Conservation (phyloP, 106 monocot genomes). For the Alisma plantagoaquatica region DNA sequence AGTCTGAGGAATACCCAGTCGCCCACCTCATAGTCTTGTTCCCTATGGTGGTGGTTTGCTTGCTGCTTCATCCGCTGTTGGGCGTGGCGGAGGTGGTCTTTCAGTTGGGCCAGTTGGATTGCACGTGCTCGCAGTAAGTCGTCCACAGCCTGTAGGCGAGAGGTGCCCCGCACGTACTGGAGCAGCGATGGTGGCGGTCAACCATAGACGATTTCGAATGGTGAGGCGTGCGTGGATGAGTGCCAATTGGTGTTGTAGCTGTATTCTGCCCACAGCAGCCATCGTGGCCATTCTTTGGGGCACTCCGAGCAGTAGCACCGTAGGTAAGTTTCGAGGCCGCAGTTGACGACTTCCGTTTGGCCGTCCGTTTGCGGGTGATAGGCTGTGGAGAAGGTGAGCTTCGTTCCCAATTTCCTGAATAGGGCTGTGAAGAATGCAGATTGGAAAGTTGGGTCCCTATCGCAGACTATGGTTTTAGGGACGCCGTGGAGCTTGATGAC, state of each 20-base stretch:
- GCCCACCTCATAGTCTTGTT: neutral
- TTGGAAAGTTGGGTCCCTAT: neutral
- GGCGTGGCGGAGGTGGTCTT: neutral
- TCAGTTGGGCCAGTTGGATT: neutral
- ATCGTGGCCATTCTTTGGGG: neutral
- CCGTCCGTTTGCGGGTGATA: slow-evolving; percentile 1
- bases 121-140: neutral
- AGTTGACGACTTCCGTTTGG: neutral
- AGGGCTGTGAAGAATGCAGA: neutral
- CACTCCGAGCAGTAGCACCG: neutral
- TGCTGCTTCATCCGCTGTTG: neutral
- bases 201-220: neutral
- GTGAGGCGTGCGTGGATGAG: neutral
- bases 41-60: neutral
- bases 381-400: neutral
- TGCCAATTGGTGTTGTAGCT: neutral
- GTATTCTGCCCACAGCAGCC: neutral
- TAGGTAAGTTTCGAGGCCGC: neutral
- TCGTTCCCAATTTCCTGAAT: neutral
- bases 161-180: neutral
- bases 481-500: neutral
- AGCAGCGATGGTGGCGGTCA: neutral
- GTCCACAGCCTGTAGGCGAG: neutral
- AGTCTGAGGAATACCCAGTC: neutral
- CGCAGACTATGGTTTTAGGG: neutral